Base-by-base conservation (phyloP, 1,139 yeast species). In the Hemisphaericaspora xylofermentans region DNA sequence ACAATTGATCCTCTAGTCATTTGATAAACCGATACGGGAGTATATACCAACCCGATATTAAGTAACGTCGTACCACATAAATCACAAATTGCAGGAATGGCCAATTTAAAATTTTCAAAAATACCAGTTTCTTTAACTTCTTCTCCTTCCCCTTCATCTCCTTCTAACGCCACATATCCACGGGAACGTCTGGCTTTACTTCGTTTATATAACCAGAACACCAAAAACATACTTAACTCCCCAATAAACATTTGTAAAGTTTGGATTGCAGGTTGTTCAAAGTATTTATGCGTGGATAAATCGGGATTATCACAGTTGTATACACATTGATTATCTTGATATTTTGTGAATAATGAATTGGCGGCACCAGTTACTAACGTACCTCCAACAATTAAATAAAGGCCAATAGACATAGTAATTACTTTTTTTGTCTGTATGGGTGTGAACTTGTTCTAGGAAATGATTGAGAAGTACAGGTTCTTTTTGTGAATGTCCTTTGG, bases 171-270 rank as follows among this genome's bases (percentile, higher is more conserved):
- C 19, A 47, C 47, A 39, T 60, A 58, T 4, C 51, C 58, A 8
- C 39, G 42, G 8, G 6, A 4, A n/a, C 3, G 4, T 26, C 16
- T n/a, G 29, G 15, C 3, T 15, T 47, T 46, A 27, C 43, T 48
- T 3, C 15, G 28, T 28, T 53, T 51, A 45, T 66, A 63, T 43
- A 66, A 45, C 38, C 56, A 52, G 64, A 79, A 69, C 37, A 71
- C 76, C 48, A 77, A 43, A 68, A 80, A 62, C 56, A 80, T 71
- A 19, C 68, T 61, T 37, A 78, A 61, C 54, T 86, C 95, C 16
- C 94, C 95, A 4, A 84, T 59, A 55, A 86, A 86, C 95, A 86
- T 86, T 60, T 86, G 94, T 24, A 84, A 66, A 1, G 94, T 83
- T 57, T 86, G 95, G 33, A 86, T 62, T 3, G 84, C 89, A 0